Evolutionary conservation across 148 eudicot genomes (phyloP).

Genomic region (Beta vulgaris): DNA sequence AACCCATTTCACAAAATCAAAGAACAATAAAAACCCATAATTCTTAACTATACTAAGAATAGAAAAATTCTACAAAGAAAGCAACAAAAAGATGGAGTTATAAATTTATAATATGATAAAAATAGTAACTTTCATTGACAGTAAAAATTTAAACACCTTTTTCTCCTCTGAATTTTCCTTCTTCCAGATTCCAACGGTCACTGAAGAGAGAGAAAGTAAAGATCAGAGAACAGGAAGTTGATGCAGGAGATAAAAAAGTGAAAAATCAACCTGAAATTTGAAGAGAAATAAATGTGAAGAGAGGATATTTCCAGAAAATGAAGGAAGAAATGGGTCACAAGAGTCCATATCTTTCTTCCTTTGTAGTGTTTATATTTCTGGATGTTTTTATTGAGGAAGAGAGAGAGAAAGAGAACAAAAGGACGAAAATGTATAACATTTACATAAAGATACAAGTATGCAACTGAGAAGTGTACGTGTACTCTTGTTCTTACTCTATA

Average conservation of each 20-base stretch:
- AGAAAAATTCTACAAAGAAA: neutral
- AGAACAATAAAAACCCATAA: slow-evolving; percentile 24
- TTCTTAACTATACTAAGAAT: slow-evolving; percentile 11
- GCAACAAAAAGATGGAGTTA: neutral
- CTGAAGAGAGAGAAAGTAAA: neutral
- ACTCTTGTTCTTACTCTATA: slow-evolving; percentile 6
- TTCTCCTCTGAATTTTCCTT: neutral
- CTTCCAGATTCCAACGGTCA: neutral
- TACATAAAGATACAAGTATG: neutral
- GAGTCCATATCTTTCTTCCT: slow-evolving; percentile 23
- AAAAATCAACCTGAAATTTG: slow-evolving; percentile 8
- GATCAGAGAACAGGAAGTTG: slow-evolving; percentile 8
- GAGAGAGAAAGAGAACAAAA: slow-evolving; percentile 14
- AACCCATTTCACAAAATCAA: neutral
- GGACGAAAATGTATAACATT: neutral
- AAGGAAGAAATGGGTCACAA: slow-evolving; percentile 28
- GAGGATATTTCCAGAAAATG: slow-evolving; percentile 25
- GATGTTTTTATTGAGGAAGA: slow-evolving; percentile 16
- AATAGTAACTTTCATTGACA: neutral
- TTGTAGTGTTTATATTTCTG: neutral
- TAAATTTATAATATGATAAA: too few relatives aligned
- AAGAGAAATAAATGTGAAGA: slow-evolving; percentile 14
- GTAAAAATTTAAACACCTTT: slow-evolving; percentile 22
- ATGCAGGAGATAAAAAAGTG: neutral
- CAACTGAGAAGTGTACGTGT: slow-evolving; percentile 23